Evolutionary conservation across 768 basidiomycete genomes (phyloP).

Genomic region (Podaxis sp.): DNA sequence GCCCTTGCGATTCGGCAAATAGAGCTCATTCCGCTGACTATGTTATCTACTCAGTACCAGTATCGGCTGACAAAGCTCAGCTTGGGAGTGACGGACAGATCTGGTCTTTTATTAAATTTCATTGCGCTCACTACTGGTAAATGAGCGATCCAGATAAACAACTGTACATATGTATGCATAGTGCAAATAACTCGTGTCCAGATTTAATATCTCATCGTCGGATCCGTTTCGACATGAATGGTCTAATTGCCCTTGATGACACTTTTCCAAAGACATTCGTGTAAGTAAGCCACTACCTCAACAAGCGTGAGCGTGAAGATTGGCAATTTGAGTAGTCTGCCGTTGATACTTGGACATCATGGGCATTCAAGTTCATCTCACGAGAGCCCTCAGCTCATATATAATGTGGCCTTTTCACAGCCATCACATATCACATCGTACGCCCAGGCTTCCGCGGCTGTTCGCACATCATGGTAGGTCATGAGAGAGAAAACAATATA

Average conservation of each 20-base stretch:
- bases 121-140: not conserved
- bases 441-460: not conserved
- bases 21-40: not conserved
- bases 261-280: not conserved
- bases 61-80: not conserved
- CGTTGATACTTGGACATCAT: not conserved
- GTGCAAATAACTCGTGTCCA: not conserved
- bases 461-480: not conserved
- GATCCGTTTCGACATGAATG: conserved; percentile 8
- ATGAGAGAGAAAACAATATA: not conserved
- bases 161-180: not conserved
- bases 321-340: not conserved
- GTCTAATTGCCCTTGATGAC: conserved; percentile 6
- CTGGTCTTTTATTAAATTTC: conserved; percentile 2
- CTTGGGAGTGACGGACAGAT: not conserved
- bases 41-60: not conserved
- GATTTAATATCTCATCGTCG: not conserved
- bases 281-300: not conserved
- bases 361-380: not conserved
- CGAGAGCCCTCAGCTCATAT: not conserved
- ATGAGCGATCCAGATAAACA: not conserved
- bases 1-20: not conserved
- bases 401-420: not conserved
- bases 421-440: conserved; percentile 5
- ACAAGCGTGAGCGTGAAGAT: not conserved